Percentiles rank a stretch among this genome's conserved stretches.
phyloP scores from a whole-genome alignment of 139 green algal genomes.

The Haematococcus lacustris region DNA sequence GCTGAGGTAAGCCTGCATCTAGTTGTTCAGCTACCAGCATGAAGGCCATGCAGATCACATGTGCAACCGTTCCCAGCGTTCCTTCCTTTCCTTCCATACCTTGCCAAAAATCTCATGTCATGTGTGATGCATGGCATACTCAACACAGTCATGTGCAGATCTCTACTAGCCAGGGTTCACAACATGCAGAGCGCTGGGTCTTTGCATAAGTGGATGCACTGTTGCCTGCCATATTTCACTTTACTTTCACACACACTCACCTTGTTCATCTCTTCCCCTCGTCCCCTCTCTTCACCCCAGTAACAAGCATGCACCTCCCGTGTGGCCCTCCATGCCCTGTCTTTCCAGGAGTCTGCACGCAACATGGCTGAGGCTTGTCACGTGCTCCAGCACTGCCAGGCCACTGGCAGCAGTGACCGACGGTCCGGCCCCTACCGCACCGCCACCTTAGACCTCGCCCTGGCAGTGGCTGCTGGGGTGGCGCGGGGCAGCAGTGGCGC shows the following conservation, averaged over 20 bases:
- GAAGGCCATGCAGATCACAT: background rate
- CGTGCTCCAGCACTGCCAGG: background rate
- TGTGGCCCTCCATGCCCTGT: background rate
- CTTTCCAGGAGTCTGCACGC: background rate
- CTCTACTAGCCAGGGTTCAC: too few relatives aligned
- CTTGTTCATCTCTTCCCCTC: too few relatives aligned
- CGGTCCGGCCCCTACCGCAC: background rate
- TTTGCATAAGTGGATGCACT: background rate
- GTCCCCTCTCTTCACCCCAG: too few relatives aligned
- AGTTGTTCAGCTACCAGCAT: background rate
- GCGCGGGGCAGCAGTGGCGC: background rate
- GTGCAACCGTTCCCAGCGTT: background rate
- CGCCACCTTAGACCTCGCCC: background rate
- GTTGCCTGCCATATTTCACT: background rate
- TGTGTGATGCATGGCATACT: background rate
- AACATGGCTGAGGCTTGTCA: background rate
- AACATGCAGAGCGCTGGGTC: too few relatives aligned
- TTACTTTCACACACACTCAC: background rate
- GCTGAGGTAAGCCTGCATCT: background rate
- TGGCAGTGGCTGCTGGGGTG: background rate
- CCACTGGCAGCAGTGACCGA: background rate
- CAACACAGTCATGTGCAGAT: too few relatives aligned
- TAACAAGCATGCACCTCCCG: background rate
- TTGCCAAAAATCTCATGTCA: background rate
- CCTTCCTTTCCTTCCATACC: background rate